Conservation (phyloP, 1,284 basidiomycete genomes). For the Athelia psychrophila region DNA sequence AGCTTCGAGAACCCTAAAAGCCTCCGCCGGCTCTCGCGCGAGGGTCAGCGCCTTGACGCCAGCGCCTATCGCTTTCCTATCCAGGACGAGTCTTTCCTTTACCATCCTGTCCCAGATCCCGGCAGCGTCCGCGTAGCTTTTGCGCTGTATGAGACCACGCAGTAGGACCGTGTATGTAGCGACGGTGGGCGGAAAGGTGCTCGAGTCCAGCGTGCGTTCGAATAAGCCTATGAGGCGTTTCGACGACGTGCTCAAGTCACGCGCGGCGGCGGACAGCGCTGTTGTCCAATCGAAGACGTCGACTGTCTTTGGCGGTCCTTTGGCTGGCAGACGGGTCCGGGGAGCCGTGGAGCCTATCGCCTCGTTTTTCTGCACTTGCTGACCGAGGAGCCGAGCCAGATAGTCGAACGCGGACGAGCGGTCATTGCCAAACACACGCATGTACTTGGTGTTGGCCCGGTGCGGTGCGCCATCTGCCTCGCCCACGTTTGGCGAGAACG, state of each 20-base stretch:
- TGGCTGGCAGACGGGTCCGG: background rate
- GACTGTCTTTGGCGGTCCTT: slow-evolving; percentile 12
- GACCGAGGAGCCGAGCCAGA: slow-evolving; percentile 20
- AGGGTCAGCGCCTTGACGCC: slow-evolving; percentile 50
- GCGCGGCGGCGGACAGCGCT: slow-evolving; percentile 29
- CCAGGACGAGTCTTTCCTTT: slow-evolving; percentile 34
- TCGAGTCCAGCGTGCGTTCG: slow-evolving; percentile 17
- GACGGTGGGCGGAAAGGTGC: slow-evolving; percentile 34
- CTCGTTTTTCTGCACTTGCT: background rate
- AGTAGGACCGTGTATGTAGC: slow-evolving; percentile 49
- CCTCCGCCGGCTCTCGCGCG: slow-evolving; percentile 39
- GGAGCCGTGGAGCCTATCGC: background rate
- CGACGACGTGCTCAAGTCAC: slow-evolving; percentile 25
- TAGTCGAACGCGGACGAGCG: slow-evolving; percentile 45
- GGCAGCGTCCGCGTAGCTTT: slow-evolving; percentile 34
- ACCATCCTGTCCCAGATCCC: slow-evolving; percentile 44
- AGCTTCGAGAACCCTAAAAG: slow-evolving; percentile 46
- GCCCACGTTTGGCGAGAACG: slow-evolving; percentile 14
- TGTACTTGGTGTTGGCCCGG: slow-evolving; percentile 31
- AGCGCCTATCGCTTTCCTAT: slow-evolving; percentile 44
- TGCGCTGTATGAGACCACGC: slow-evolving; percentile 45
- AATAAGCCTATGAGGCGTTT: slow-evolving; percentile 38
- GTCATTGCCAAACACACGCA: slow-evolving; percentile 29
- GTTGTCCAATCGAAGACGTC: slow-evolving; percentile 32
- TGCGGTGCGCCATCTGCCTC: slow-evolving; percentile 21